A percentile compares a stretch with the other conserved stretches of the same genome.
Conservation (phyloP, 208 protist species). For the Blechomonas ayalai region DNA sequence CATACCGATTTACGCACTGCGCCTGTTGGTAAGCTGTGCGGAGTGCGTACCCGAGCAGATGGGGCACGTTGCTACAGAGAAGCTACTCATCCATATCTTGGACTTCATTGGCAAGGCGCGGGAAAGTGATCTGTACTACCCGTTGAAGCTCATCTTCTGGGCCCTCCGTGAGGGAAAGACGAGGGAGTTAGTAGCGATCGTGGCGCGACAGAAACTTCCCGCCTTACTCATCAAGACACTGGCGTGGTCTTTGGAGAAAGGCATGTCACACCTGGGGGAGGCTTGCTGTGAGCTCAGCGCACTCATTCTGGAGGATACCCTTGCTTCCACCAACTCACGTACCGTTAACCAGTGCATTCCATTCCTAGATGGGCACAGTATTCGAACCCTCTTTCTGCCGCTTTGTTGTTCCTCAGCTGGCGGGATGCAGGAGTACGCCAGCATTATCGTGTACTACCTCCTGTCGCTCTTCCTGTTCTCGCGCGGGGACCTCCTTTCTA, state of each 20-base stretch:
- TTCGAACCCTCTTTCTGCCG: slow-evolving; percentile 41
- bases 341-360: slow-evolving; percentile 25
- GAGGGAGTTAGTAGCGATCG: slow-evolving; percentile 21
- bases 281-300: slow-evolving; percentile 19
- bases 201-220: slow-evolving; percentile 31
- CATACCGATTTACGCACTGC: slow-evolving; percentile 77
- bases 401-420: slow-evolving; percentile 21
- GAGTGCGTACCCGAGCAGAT: slow-evolving; percentile 41
- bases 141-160: slow-evolving; percentile 26
- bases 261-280: slow-evolving; percentile 16
- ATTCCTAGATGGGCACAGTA: slow-evolving; percentile 19
- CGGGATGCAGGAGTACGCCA: slow-evolving; percentile 28
- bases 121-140: slow-evolving; percentile 38
- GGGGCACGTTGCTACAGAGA: slow-evolving; percentile 22
- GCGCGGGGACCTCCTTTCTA: slow-evolving; percentile 30
- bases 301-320: slow-evolving; percentile 32
- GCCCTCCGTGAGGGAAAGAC: slow-evolving; percentile 1
- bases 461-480: slow-evolving; percentile 24
- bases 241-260: slow-evolving; percentile 14
- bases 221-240: slow-evolving; percentile 38
- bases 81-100: slow-evolving; percentile 11
- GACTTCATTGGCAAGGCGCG: slow-evolving; percentile 14
- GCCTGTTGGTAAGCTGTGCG: slow-evolving; percentile 64
- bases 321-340: slow-evolving; percentile 18
- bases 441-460: slow-evolving; percentile 40